These are phyloP conservation scores for Cymbopogon flexuosus DNA, from an alignment of 202 grass and related monocot species.

Conservation along the genomic window DNA sequence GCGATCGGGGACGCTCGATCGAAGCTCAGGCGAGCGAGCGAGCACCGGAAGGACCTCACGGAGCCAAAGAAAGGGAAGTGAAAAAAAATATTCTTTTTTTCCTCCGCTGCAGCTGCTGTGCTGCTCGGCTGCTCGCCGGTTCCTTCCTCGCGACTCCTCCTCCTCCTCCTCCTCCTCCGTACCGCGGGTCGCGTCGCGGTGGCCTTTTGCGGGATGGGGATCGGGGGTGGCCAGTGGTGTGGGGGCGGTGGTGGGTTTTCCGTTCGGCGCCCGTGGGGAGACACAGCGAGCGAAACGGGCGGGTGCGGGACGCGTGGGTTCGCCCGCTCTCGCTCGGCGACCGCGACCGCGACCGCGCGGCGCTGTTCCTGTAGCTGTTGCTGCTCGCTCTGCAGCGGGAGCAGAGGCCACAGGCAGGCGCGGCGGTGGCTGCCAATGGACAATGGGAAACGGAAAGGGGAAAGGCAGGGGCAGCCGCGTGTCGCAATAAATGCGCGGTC, in stretches of 20 bases:
- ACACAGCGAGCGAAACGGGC: conserved; percentile 1
- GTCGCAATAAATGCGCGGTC: conserved; percentile 38
- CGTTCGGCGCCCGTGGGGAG: not conserved
- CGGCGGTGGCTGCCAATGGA: not conserved
- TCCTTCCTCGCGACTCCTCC: conserved; percentile 21
- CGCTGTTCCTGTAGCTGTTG: not conserved
- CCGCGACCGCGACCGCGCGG: not conserved
- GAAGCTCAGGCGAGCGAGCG: not conserved
- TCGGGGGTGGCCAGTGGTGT: not conserved
- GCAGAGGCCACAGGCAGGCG: no score
- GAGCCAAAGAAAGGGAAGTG: no score
- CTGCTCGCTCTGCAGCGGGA: no score
- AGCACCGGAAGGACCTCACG: not conserved
- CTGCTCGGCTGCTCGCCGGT: not conserved
- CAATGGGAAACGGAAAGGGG: not conserved
- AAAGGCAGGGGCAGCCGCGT: not conserved
- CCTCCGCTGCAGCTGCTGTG: not conserved
- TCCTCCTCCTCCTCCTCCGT: conserved; percentile 9
- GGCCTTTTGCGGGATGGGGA: conserved; percentile 24
- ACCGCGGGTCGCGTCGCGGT: conserved; percentile 36
- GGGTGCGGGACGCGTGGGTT: conserved; percentile 28
- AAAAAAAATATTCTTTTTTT: not conserved
- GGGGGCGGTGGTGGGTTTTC: not conserved
- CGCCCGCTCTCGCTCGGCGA: not conserved
- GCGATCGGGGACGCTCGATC: conserved; percentile 14